Conservation (phyloP, 495 filamentous ascomycete genomes). For the Aspergillus olivimuriae region DNA sequence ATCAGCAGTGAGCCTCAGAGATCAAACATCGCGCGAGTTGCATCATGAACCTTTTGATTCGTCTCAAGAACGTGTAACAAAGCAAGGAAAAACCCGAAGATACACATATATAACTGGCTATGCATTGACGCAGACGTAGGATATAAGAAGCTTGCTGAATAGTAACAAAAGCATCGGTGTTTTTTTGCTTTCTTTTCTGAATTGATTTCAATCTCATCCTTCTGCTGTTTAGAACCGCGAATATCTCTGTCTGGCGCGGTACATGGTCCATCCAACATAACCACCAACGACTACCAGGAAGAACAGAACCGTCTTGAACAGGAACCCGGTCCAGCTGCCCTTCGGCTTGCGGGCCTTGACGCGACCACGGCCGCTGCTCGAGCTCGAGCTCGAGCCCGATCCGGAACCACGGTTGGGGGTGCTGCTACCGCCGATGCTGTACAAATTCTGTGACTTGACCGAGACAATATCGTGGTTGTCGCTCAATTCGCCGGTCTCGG, state of each 20-base stretch:
- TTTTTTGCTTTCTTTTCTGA: slow-evolving; percentile 4
- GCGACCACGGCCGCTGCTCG: slow-evolving; percentile 30
- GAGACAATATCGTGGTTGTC: slow-evolving; percentile 98
- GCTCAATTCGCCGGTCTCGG: slow-evolving; percentile 91
- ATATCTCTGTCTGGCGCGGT: slow-evolving; percentile 62
- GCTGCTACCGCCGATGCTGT: slow-evolving; percentile 48
- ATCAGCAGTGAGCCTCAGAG: too few relatives aligned
- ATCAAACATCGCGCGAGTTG: too few relatives aligned
- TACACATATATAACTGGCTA: slow-evolving; percentile 13
- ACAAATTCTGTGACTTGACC: slow-evolving; percentile 82
- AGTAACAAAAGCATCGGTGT: slow-evolving; percentile 2
- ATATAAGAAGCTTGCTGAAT: slow-evolving; percentile 1
- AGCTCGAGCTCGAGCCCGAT: too few relatives aligned
- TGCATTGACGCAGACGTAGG: slow-evolving; percentile 12
- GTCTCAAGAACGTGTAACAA: slow-evolving; percentile 7
- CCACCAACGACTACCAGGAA: slow-evolving; percentile 58
- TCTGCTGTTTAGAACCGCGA: slow-evolving; percentile 62
- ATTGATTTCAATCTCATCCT: neutral
- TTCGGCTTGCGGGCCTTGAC: slow-evolving; percentile 28
- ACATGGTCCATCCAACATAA: slow-evolving; percentile 83
- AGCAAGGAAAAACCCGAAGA: slow-evolving; percentile 5
- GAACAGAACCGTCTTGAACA: slow-evolving; percentile 78
- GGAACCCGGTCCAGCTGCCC: slow-evolving; percentile 87
- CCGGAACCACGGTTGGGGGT: slow-evolving; percentile 36
- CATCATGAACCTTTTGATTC: too few relatives aligned